Percentiles rank a stretch among this genome's conserved stretches.
Conservation (phyloP, 805 yeast genomes). For the Suhomyces sp. region DNA sequence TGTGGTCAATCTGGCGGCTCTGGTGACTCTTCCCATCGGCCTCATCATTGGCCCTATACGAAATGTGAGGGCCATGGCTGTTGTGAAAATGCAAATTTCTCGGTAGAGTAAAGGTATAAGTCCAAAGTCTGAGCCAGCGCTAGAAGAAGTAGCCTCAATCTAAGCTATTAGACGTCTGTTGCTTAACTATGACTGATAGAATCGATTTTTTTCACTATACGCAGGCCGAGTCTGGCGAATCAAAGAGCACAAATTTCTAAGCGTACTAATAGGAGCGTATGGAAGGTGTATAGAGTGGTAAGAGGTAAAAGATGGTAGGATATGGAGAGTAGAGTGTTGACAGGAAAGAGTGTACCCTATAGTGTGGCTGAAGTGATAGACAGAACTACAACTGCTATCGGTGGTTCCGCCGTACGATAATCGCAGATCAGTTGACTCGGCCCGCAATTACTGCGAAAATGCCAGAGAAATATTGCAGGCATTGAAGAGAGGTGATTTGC, state of each 20-base stretch:
- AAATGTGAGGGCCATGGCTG: not conserved
- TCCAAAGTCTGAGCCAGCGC: not conserved
- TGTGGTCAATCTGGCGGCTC: not conserved
- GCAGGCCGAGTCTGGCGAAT: slow-evolving; percentile 2
- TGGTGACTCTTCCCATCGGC: not conserved
- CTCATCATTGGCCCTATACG: not conserved
- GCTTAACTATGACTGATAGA: not conserved
- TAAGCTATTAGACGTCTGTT: not conserved
- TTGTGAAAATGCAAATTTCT: not conserved
- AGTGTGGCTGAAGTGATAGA: not conserved
- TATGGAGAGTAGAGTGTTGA: not conserved
- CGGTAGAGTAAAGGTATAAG: not conserved
- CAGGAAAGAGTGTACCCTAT: not conserved
- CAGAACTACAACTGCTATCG: not conserved
- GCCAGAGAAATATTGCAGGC: too few species aligned
- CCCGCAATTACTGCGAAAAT: not conserved
- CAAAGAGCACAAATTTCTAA: slow-evolving; percentile 2
- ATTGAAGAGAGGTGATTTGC: too few species aligned
- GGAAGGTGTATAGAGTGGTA: not conserved
- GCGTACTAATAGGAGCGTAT: too few species aligned
- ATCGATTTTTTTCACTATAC: not conserved
- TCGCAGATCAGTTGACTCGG: not conserved
- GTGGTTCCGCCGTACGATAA: not conserved
- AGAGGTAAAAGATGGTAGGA: not conserved
- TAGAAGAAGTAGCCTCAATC: not conserved